Base-by-base conservation (phyloP, 805 yeast species). In the Hanseniaspora hatyaiensis region DNA sequence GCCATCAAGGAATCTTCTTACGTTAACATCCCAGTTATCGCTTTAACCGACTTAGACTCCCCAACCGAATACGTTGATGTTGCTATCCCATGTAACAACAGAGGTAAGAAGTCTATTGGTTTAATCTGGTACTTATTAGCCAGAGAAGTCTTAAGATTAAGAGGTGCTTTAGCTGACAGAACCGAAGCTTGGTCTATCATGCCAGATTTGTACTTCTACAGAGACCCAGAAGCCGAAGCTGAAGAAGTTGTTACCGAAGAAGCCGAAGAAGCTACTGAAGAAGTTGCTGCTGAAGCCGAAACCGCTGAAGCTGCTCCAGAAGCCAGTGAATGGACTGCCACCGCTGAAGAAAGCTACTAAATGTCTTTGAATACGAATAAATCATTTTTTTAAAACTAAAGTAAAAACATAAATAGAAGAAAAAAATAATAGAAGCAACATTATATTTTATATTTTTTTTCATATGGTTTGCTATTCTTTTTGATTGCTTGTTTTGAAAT, bases 171-270 rank as follows among this genome's bases (percentile, higher is more conserved):
- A 63, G 87, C 94, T 69, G 82, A 84, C 85, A 87, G 99, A 80
- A 69, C 83, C 61, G 85, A 92, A 72, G 81, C 83, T 72, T 92
- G 99, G 99, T 75, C 94, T 62, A 92, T 92, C 70, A 92, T 92
- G 98, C 97, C 97, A 72, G 99, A 92, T 78, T 81, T 92, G 73
- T 92, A 88, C 88, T 92, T 92, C 88, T 92, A 92, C 96, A 92
- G 99, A 82, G 96, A 92, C 78, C 98, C 99, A 68, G 97, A 89
- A 78, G 99, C 92, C 76, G 82, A 83, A 72, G 95, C 86, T 75
- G 72, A 71, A 65, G 77, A 73, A 60, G 77, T 77, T 66, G 81
- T 73, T 64, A 74, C 71, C 63, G 76, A 78, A 60, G 78, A 73
- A 62, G 85, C 78, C 64, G 85, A 79, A 74, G 82, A 81, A 74